Conservation (phyloP, 1,284 basidiomycete species). For the Microbotryum silenes-acaulis region DNA sequence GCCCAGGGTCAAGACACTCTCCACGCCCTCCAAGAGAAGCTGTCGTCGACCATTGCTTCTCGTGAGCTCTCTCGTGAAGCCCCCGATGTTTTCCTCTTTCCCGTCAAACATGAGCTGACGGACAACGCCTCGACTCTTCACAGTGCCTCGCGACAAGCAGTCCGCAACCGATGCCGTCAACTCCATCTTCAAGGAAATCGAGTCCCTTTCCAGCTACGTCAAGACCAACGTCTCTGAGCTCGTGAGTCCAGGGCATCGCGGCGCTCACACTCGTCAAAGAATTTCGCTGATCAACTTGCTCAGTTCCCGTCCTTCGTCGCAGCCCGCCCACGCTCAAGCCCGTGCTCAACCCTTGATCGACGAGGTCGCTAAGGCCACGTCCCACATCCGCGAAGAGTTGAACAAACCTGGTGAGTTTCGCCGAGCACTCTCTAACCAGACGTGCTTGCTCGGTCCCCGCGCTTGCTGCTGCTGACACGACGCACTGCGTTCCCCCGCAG, state of each 20-base stretch:
- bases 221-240: constrained; percentile 18
- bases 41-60: constrained; percentile 14
- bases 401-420: constrained; percentile 8
- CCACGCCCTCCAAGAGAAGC: constrained; percentile 19
- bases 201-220: constrained; percentile 7
- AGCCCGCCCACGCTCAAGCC: constrained; percentile 25
- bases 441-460: rapidly evolving
- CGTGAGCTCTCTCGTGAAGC: neutral
- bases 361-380: constrained; percentile 10
- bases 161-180: constrained; percentile 15
- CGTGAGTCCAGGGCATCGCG: constrained; percentile 4
- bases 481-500: neutral
- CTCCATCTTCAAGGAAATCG: constrained; percentile 19
- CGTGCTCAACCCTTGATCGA: constrained; percentile 21
- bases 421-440: neutral
- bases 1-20: constrained; percentile 18
- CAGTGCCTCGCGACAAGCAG: constrained; percentile 25
- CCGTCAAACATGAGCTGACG: neutral
- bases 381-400: constrained; percentile 22
- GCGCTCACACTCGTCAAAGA: too few relatives aligned
- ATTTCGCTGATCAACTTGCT: neutral
- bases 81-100: neutral
- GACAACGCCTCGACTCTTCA: too few relatives aligned
- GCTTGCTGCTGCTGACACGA: neutral
- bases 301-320: neutral